These are phyloP conservation scores for Umbelopsis isabellina DNA, from an alignment of 192 early-diverging fungal species.

Conservation along the genomic window DNA sequence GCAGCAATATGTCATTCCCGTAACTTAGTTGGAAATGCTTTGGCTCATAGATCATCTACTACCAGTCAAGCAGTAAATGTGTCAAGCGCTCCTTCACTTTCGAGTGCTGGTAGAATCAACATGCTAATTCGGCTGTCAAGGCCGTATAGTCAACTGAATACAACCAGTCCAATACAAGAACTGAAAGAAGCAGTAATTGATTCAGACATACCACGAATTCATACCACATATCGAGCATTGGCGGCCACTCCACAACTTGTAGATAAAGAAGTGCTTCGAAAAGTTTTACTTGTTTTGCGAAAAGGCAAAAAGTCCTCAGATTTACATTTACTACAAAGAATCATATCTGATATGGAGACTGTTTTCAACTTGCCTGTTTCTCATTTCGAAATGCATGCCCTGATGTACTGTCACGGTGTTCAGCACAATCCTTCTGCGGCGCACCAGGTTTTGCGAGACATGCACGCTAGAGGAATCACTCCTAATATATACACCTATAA, in stretches of 20 bases:
- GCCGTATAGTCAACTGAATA: background rate
- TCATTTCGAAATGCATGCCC: constrained; percentile 31
- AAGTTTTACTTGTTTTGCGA: constrained; percentile 6
- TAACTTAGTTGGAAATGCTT: background rate
- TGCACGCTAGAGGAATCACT: constrained; percentile 22
- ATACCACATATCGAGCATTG: background rate
- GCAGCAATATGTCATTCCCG: background rate
- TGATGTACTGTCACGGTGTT: constrained; percentile 29
- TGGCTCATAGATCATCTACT: background rate
- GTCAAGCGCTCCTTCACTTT: background rate
- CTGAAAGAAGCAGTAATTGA: constrained; percentile 3
- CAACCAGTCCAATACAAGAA: background rate
- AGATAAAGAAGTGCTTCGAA: constrained; percentile 4
- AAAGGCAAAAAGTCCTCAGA: constrained; percentile 21
- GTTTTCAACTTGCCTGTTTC: constrained; percentile 12
- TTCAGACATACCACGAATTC: constrained; percentile 11
- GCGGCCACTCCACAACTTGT: background rate
- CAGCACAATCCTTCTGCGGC: constrained; percentile 28
- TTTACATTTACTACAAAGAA: constrained; percentile 19
- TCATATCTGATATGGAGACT: constrained; percentile 26
- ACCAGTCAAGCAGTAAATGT: background rate
- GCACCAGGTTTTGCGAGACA: constrained; percentile 28
- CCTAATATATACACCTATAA: constrained; percentile 42
- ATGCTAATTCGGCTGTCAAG: background rate
- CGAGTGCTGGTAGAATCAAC: background rate